A percentile compares a stretch with the other conserved stretches of the same genome.
These are phyloP conservation scores for Aspergillus quadrilineatus DNA, from an alignment of 2,329 filamentous ascomycete genomes.

Conservation along the genomic window DNA sequence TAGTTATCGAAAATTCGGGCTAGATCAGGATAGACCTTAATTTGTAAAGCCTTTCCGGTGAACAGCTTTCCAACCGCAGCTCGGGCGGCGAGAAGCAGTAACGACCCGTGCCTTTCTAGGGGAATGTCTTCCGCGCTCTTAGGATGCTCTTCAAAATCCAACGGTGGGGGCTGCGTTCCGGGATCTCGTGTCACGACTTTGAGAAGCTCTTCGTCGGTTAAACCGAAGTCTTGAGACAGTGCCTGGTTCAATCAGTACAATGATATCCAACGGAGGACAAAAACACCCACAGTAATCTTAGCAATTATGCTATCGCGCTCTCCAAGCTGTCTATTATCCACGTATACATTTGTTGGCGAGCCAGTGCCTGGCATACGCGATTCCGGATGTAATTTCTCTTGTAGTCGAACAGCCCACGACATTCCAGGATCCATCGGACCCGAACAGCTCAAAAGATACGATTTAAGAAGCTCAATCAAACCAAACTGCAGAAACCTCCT, in stretches of 20 bases:
- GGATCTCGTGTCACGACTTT: slow-evolving; percentile 43
- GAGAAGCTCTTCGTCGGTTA: slow-evolving; percentile 51
- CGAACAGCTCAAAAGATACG: slow-evolving; percentile 52
- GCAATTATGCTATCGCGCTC: slow-evolving; percentile 57
- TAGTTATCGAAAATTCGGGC: slow-evolving; percentile 53
- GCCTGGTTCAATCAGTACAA: slow-evolving; percentile 34
- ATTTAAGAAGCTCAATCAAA: slow-evolving; percentile 60
- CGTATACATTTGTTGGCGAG: slow-evolving; percentile 54
- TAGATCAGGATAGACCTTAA: slow-evolving; percentile 56
- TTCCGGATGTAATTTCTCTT: slow-evolving; percentile 57
- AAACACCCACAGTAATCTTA: slow-evolving; percentile 50
- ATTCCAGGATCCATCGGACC: slow-evolving; percentile 39
- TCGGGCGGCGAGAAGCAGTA: slow-evolving; percentile 56
- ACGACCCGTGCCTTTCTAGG: slow-evolving; percentile 55
- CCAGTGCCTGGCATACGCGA: slow-evolving; percentile 50
- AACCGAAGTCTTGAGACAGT: slow-evolving; percentile 54
- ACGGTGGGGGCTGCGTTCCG: slow-evolving; percentile 42
- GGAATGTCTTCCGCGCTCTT: slow-evolving; percentile 54
- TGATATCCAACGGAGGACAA: neutral
- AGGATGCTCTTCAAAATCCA: slow-evolving; percentile 57
- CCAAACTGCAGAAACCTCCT: slow-evolving; percentile 61
- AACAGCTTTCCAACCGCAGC: slow-evolving; percentile 52
- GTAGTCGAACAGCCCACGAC: slow-evolving; percentile 51
- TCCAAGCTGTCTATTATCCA: slow-evolving; percentile 49
- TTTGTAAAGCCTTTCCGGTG: slow-evolving; percentile 36